Percentiles rank a stretch among this genome's conserved stretches.
Conservation (phyloP, 2,329 filamentous ascomycete genomes). For the Albifimbria verrucaria region DNA sequence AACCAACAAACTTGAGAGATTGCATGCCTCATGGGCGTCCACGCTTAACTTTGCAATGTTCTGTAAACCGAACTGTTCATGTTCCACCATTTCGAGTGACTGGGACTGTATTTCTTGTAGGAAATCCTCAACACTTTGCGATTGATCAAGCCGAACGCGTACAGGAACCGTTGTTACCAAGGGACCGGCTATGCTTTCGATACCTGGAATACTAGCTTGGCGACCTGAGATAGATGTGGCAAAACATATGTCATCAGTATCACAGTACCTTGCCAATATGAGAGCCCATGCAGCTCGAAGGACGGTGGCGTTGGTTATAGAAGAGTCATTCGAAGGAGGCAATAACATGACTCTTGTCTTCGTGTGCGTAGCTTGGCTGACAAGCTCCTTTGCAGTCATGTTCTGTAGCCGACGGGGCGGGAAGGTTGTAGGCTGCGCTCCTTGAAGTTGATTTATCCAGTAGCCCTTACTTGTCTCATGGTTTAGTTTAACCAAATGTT, state of each 20-base stretch:
- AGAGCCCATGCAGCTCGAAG: slow-evolving; percentile 22
- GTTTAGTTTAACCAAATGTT: slow-evolving; percentile 33
- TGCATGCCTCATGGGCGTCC: slow-evolving; percentile 12
- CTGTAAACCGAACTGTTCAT: slow-evolving; percentile 16
- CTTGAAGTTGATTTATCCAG: too few relatives aligned
- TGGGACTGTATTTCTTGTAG: slow-evolving; percentile 12
- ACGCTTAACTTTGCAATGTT: slow-evolving; percentile 14
- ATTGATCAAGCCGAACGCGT: slow-evolving; percentile 10
- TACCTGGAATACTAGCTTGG: slow-evolving; percentile 18
- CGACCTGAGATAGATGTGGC: slow-evolving; percentile 24
- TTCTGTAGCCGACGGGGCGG: too few relatives aligned
- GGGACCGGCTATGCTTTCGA: slow-evolving; percentile 23
- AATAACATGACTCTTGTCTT: too few relatives aligned
- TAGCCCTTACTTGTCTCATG: too few relatives aligned
- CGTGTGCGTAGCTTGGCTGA: too few relatives aligned
- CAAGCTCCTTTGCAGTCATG: too few relatives aligned
- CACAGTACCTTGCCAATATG: slow-evolving; percentile 15
- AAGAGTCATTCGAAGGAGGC: too few relatives aligned
- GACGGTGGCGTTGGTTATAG: slow-evolving; percentile 14
- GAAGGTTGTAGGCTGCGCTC: too few relatives aligned
- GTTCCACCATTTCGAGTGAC: slow-evolving; percentile 12
- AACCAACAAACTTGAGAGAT: slow-evolving; percentile 25
- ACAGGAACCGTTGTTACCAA: slow-evolving; percentile 27
- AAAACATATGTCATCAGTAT: slow-evolving; percentile 18
- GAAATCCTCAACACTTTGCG: neutral